Conservation (phyloP, 2,329 filamentous ascomycete species). For the Sclerotinia subarctica region DNA sequence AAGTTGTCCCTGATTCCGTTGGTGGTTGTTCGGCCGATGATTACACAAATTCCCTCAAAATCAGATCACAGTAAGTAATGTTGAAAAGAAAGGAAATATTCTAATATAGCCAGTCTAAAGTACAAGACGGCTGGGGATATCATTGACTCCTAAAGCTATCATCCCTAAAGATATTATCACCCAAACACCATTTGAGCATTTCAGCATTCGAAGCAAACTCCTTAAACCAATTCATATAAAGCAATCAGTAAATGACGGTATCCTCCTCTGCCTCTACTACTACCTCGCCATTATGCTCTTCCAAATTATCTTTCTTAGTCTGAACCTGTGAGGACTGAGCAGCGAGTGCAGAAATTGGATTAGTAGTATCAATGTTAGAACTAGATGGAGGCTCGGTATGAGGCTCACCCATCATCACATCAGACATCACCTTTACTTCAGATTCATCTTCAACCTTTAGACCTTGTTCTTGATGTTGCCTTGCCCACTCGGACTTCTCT, state of each 20-base stretch:
- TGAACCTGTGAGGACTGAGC: constrained; percentile 32
- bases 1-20: not conserved
- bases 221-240: not conserved
- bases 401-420: constrained; percentile 47
- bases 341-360: constrained; percentile 36
- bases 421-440: constrained; percentile 33
- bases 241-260: constrained; percentile 76
- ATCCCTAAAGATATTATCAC: not conserved
- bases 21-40: constrained; percentile 35
- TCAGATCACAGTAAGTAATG: constrained; percentile 32
- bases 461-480: constrained; percentile 42
- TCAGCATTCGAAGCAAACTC: constrained; percentile 1
- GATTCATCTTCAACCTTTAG: constrained; percentile 31
- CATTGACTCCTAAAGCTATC: constrained; percentile 5
- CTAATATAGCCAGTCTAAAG: constrained; percentile 15
- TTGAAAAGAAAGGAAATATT: constrained; percentile 10
- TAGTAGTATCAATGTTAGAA: constrained; percentile 41
- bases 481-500: constrained; percentile 63
- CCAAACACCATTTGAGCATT: constrained; percentile 1
- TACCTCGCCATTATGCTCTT: constrained; percentile 73
- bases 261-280: constrained; percentile 85
- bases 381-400: constrained; percentile 42
- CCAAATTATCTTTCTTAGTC: constrained; percentile 46
- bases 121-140: constrained; percentile 21
- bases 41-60: not conserved